These are phyloP conservation scores for Phytopythium kandeliae DNA, from an alignment of 352 stramenopile species.

Conservation along the genomic window DNA sequence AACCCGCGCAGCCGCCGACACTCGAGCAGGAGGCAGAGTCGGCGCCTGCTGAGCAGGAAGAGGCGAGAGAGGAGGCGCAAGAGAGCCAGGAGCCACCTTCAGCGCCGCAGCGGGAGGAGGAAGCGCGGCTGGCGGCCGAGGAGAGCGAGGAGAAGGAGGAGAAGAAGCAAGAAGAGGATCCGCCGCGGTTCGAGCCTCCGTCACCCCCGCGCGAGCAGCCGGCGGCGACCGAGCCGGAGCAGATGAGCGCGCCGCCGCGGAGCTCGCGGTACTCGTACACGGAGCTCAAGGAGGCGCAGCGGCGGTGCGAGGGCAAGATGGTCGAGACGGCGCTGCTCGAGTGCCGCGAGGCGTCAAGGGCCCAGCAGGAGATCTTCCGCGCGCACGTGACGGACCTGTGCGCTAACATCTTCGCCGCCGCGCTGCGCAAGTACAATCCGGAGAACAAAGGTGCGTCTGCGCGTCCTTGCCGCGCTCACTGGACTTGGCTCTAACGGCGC, in stretches of 20 bases:
- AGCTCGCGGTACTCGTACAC: slow-evolving; percentile 57
- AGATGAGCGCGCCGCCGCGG: neutral
- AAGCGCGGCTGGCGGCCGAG: neutral
- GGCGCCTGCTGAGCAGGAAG: too few relatives aligned
- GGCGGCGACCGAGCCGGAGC: neutral
- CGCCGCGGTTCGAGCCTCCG: slow-evolving; percentile 1
- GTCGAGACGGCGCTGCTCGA: slow-evolving; percentile 37
- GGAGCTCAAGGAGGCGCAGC: slow-evolving; percentile 75
- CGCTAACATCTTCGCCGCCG: slow-evolving; percentile 60
- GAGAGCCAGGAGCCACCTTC: too few relatives aligned
- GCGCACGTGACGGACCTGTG: slow-evolving; percentile 72
- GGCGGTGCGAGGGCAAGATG: slow-evolving; percentile 54
- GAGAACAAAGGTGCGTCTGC: slow-evolving; percentile 25
- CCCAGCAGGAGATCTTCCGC: slow-evolving; percentile 71
- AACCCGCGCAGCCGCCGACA: too few relatives aligned
- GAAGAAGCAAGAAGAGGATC: neutral
- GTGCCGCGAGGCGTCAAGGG: slow-evolving; percentile 38
- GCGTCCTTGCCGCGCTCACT: neutral
- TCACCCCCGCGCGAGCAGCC: slow-evolving; percentile 3
- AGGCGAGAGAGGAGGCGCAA: too few relatives aligned
- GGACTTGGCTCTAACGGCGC: too few relatives aligned
- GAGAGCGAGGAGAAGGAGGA: neutral
- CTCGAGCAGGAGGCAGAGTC: too few relatives aligned
- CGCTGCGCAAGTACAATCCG: slow-evolving; percentile 67
- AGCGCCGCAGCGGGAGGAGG: too few relatives aligned